phyloP scores from a whole-genome alignment of 805 yeast species.

The Nakazawaea sp. region DNA sequence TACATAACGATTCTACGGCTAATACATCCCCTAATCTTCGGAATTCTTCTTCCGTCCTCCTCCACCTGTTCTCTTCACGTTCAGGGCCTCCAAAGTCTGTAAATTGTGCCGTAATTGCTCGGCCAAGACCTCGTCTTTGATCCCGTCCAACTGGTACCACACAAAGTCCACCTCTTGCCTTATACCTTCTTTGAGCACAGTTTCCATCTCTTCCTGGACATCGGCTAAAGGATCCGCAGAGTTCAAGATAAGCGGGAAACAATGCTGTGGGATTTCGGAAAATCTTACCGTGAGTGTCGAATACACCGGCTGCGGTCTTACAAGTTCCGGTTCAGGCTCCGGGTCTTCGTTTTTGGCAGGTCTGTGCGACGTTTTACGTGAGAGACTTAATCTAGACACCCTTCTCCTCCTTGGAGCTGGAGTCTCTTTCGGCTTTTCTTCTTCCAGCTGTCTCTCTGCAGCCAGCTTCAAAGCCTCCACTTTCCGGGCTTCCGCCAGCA shows the following conservation, averaged over 20 bases:
- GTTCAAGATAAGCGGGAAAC: conserved; percentile 55
- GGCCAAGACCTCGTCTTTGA: conserved; percentile 58
- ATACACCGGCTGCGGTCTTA: conserved; percentile 36
- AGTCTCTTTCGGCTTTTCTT: conserved; percentile 13
- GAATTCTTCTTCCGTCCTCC: conserved; percentile 6
- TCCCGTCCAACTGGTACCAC: conserved; percentile 83
- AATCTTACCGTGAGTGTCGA: conserved; percentile 65
- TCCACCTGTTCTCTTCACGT: conserved; percentile 6
- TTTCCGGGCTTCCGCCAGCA: conserved; percentile 15
- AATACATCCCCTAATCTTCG: too few relatives aligned
- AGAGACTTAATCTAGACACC: conserved; percentile 11
- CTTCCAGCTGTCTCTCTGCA: conserved; percentile 15
- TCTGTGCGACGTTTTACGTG: conserved; percentile 12
- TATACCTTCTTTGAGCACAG: conserved; percentile 50
- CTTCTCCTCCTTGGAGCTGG: conserved; percentile 13
- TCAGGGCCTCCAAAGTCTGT: conserved; percentile 24
- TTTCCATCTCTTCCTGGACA: conserved; percentile 56
- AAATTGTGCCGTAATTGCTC: conserved; percentile 56
- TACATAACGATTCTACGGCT: too few relatives aligned
- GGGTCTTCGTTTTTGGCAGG: conserved; percentile 29
- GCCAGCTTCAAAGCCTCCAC: conserved; percentile 20
- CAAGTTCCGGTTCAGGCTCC: conserved; percentile 28
- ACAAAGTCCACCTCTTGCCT: conserved; percentile 56
- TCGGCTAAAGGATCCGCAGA: conserved; percentile 53
- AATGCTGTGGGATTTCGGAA: conserved; percentile 57